These are phyloP conservation scores for Cetraspora pellucida DNA, from an alignment of 192 early-diverging fungal genomes.

Conservation along the genomic window DNA sequence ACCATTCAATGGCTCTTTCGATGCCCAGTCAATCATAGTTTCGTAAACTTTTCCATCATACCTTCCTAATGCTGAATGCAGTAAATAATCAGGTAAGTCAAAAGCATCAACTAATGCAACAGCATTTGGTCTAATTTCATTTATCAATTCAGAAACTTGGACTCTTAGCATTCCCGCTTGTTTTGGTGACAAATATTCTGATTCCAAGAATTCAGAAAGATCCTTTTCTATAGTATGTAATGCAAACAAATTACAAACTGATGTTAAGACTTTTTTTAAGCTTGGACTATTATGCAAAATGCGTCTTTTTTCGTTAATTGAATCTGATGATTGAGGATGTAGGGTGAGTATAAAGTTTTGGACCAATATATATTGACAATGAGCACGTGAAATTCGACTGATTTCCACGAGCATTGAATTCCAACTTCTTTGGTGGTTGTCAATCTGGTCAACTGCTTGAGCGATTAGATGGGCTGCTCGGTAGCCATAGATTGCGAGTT, in stretches of 20 bases:
- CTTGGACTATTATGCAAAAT: slow-evolving; percentile 39
- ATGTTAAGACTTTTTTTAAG: slow-evolving; percentile 49
- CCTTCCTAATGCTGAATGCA: slow-evolving; percentile 78
- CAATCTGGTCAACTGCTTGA: slow-evolving; percentile 64
- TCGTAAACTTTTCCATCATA: slow-evolving; percentile 83
- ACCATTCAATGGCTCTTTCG: slow-evolving; percentile 40
- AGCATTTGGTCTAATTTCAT: slow-evolving; percentile 72
- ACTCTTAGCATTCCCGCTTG: slow-evolving; percentile 57
- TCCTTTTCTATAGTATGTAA: slow-evolving; percentile 73
- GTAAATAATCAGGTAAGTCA: slow-evolving; percentile 70
- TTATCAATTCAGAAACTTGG: slow-evolving; percentile 55
- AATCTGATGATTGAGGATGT: slow-evolving; percentile 43
- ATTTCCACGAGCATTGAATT: slow-evolving; percentile 80
- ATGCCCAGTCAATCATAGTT: slow-evolving; percentile 41
- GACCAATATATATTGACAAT: slow-evolving; percentile 77
- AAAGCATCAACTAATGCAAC: slow-evolving; percentile 82
- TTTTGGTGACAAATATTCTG: slow-evolving; percentile 54
- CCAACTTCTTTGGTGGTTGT: slow-evolving; percentile 64
- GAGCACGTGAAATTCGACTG: slow-evolving; percentile 71
- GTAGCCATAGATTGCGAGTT: slow-evolving; percentile 70
- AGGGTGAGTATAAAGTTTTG: slow-evolving; percentile 72
- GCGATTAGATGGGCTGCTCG: slow-evolving; percentile 69
- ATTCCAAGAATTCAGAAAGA: slow-evolving; percentile 62
- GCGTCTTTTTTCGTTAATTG: slow-evolving; percentile 32
- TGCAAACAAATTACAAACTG: slow-evolving; percentile 55